These are phyloP conservation scores for Sarocladium kiliense DNA, from an alignment of 2,329 filamentous ascomycete species.

Conservation along the genomic window DNA sequence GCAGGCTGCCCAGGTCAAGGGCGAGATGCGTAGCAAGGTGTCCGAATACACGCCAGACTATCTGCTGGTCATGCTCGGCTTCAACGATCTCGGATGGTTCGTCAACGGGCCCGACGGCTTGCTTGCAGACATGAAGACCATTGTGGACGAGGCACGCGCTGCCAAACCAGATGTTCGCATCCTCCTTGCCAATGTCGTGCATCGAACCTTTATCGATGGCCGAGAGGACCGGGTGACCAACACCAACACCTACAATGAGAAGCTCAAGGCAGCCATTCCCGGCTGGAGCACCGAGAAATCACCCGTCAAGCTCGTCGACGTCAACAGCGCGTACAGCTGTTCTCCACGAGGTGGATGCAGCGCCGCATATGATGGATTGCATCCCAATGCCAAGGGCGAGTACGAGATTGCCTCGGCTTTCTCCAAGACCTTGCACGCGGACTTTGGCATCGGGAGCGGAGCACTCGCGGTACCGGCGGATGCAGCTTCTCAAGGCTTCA, in stretches of 20 bases:
- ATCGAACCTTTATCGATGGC: slow-evolving; percentile 18
- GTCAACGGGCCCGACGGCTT: slow-evolving; percentile 14
- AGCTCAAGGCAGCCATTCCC: slow-evolving; percentile 17
- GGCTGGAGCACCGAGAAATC: slow-evolving; percentile 21
- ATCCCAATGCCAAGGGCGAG: slow-evolving; percentile 35
- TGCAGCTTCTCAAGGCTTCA: too few relatives aligned
- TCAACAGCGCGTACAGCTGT: slow-evolving; percentile 24
- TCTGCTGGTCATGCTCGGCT: slow-evolving; percentile 27
- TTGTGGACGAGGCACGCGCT: slow-evolving; percentile 25
- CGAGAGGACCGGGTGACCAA: slow-evolving; percentile 18
- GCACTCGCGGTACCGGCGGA: neutral
- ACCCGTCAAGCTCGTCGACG: slow-evolving; percentile 25
- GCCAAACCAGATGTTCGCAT: slow-evolving; percentile 22
- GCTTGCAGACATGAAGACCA: slow-evolving; percentile 17
- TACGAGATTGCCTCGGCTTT: slow-evolving; percentile 37
- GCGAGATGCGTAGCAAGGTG: slow-evolving; percentile 21
- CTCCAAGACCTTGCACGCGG: slow-evolving; percentile 13
- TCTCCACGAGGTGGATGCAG: too few relatives aligned
- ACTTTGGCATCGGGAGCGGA: neutral
- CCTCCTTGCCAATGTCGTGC: slow-evolving; percentile 24
- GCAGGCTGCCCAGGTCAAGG: slow-evolving; percentile 23
- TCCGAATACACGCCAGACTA: slow-evolving; percentile 23
- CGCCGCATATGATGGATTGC: slow-evolving; percentile 37
- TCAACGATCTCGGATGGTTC: slow-evolving; percentile 28
- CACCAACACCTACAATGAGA: slow-evolving; percentile 21